Evolutionary conservation across 352 stramenopile species (phyloP), one percentile per base, ranked within the genome.

Genomic region (Phytopythium delawarense): DNA sequence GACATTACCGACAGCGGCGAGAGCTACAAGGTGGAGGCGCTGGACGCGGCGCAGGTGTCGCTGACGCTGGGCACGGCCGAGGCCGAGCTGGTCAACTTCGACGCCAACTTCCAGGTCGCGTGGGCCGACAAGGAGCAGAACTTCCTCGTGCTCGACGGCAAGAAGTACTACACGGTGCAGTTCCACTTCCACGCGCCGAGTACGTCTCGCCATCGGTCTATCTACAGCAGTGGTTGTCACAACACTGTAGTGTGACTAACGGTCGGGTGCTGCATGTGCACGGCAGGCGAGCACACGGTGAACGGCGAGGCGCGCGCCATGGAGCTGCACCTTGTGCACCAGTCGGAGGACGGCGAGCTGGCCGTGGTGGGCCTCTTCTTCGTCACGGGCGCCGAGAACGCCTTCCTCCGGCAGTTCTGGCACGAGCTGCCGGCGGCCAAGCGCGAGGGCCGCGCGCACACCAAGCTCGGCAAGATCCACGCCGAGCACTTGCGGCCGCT

Each of bases 271-370:
- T 66, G 28, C 9, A 58, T 62, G 39, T 59, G 57, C 5, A 49
- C 40, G 59, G 12, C 60, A 80, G 76, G 75, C 56, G 83, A 92
- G 60, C 83, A 92, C 73, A 92, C 78, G 21, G 50, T 92, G 52
- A 69, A 89, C 30, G 79, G 78, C 25, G 59, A 87, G 25, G 65
- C 64, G 12, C 62, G 75, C 30, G 74, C 61, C 34, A 85, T 92
- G 71, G 79, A 88, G 63, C 67, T 92, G 52, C 83, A 92, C 61
- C 57, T 92, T 48, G 80, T 92, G 48, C 78, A 92, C 60, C 70
- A 86, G 42, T 67, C 80, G 12, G 70, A 76, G 7, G 77, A 90
- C 66, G 77, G 76, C 6, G 59, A 57, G 5, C 63, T 89, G 23
- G 77, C 80, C 0, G 80, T 92, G 0, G 72, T 92, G 21, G 83